Conservation (phyloP, 148 eudicot species). For the Euryodendron excelsum region DNA sequence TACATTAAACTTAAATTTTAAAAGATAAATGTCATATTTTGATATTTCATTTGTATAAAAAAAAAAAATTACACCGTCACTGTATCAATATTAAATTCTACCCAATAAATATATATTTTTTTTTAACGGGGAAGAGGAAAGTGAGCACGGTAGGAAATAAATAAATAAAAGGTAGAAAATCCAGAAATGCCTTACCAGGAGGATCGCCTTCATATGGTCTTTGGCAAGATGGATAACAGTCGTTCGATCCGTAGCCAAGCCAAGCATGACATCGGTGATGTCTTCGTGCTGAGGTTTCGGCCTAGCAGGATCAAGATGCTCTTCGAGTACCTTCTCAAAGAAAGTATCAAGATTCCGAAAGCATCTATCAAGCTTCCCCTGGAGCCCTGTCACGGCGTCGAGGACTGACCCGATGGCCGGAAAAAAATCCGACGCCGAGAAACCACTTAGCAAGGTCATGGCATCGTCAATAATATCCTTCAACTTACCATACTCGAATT, state of each 20-base stretch:
- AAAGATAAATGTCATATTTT: too few relatives aligned
- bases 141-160: background rate
- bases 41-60: too few relatives aligned
- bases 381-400: background rate
- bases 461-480: background rate
- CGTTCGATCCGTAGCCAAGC: background rate
- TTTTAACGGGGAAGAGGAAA: too few relatives aligned
- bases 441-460: slow-evolving; percentile 3
- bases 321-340: slow-evolving; percentile 3
- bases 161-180: background rate
- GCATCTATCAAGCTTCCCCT: background rate
- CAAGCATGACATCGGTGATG: slow-evolving; percentile 2
- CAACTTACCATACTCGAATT: background rate
- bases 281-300: background rate
- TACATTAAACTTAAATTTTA: too few relatives aligned
- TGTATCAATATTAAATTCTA: too few relatives aligned
- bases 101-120: too few relatives aligned
- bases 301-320: slow-evolving; percentile 5
- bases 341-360: slow-evolving; percentile 7
- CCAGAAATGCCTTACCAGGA: background rate
- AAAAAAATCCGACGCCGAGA: background rate
- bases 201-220: background rate
- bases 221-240: background rate
- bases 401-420: background rate
- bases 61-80: too few relatives aligned